Evolutionary conservation across 1,284 basidiomycete genomes (phyloP), one percentile per base, ranked within the genome.

Genomic region (Sanghuangporus weigelae): DNA sequence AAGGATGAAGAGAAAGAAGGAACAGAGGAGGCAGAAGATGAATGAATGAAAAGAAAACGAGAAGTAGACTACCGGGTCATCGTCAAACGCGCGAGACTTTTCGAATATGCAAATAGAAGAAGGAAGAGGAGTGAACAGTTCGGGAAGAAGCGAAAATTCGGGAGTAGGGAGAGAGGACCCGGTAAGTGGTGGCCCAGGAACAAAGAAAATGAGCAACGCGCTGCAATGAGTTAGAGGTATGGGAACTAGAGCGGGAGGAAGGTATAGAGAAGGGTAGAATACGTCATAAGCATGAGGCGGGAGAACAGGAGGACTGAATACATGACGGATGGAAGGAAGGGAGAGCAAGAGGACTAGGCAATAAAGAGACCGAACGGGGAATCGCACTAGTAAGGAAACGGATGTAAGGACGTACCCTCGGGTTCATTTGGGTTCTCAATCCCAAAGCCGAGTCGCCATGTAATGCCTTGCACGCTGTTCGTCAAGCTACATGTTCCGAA

Each of bases 361-460:
- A 60, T 60, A 35, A 53, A 53, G 44, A 60, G 42, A 60, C 63
- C 51, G 50, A 40, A 23, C 14, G 55, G 38, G 12, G 39, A 62
- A 46, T 46, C 16, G 40, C 7, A 14, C 44, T 46, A 46, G 16
- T n/a, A 46, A 19, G 1, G 44, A 38, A 38, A 12, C 26, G 26
- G 26, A 31, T 31, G 26, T 31, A n/a, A 19, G 16, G 42, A 69
- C 74, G 38, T 65, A 81, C 82, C 83, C 78, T 85, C 84, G 6
- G 84, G 84, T 69, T 81, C 72, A 23, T 74, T 70, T 7, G 78
- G 74, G 70, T 85, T 73, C 57, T 81, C 73, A 55, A 85, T 75
- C 3, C 84, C 84, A 69, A 81, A 85, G 1, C 79, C 84, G n/a
- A 87, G 76, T 60, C 84, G 74, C 83, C 84, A 87, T 12, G 84